A percentile compares a stretch with the other conserved stretches of the same genome.
phyloP scores from a whole-genome alignment of 2,329 filamentous ascomycete genomes.

The Apiospora koreana region DNA sequence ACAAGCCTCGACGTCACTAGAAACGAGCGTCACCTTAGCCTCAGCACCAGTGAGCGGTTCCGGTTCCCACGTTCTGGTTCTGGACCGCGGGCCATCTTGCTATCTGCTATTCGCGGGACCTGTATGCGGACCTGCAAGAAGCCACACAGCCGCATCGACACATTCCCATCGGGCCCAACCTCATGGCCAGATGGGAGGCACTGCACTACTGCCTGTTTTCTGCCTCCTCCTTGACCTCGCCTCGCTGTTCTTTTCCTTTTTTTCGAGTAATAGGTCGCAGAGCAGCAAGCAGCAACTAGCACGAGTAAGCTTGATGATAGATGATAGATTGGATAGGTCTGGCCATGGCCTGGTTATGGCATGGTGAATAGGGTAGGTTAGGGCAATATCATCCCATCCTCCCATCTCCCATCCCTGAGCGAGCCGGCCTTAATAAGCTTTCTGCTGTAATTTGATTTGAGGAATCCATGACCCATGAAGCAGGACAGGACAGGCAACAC shows the following conservation, averaged over 20 bases:
- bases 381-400: constrained; percentile 5
- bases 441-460: constrained; percentile 8
- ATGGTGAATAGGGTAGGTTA: constrained; percentile 1
- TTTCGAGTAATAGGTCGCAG: neutral
- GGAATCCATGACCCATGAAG: neutral
- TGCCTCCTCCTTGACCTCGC: neutral
- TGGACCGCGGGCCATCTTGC: constrained; percentile 8
- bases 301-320: neutral
- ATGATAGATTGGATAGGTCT: neutral
- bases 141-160: constrained; percentile 4
- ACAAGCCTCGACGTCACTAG: constrained; percentile 1
- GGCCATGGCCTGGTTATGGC: neutral
- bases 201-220: neutral
- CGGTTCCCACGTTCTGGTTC: constrained; percentile 7
- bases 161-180: constrained; percentile 3
- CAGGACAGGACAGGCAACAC: neutral
- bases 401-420: neutral
- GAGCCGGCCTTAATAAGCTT: constrained; percentile 4
- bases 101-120: constrained; percentile 6
- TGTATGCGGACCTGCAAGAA: constrained; percentile 8
- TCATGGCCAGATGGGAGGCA: neutral
- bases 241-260: neutral
- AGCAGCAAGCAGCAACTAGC: neutral
- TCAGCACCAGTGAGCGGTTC: neutral
- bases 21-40: neutral